These are phyloP conservation scores for Fusarium pseudoanthophilum DNA, from an alignment of 2,329 filamentous ascomycete genomes.

Conservation along the genomic window DNA sequence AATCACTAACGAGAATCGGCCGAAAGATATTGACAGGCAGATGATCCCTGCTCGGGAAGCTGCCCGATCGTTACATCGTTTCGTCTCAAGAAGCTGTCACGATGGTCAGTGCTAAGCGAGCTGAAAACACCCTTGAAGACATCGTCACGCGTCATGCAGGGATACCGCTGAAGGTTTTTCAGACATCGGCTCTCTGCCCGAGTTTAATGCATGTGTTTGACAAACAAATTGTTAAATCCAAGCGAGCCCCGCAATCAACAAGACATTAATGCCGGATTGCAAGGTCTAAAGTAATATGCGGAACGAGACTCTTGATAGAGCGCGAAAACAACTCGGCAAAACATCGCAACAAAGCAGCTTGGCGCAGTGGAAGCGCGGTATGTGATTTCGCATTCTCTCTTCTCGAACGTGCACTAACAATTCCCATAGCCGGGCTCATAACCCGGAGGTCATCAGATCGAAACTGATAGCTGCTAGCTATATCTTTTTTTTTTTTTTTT, in stretches of 20 bases:
- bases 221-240: neutral
- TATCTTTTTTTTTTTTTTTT: neutral
- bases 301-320: neutral
- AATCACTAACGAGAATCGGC: neutral
- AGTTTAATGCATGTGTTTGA: neutral
- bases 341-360: constrained; percentile 25
- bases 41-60: neutral
- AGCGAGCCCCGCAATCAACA: neutral
- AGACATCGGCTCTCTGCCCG: neutral
- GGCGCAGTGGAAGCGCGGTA: constrained; percentile 33
- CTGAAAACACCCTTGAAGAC: neutral
- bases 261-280: neutral
- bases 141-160: neutral
- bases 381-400: neutral
- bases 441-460: constrained; percentile 30
- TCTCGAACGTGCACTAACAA: neutral
- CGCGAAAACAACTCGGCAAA: neutral
- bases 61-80: neutral
- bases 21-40: neutral
- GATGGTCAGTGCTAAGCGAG: neutral
- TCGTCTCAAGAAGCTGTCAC: neutral
- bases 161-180: neutral
- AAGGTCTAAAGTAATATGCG: neutral
- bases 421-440: constrained; percentile 31
- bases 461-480: constrained; percentile 30